Percentiles rank a stretch among this genome's conserved stretches.
Conservation (phyloP, 495 filamentous ascomycete genomes). For the Talaromyces adpressus region DNA sequence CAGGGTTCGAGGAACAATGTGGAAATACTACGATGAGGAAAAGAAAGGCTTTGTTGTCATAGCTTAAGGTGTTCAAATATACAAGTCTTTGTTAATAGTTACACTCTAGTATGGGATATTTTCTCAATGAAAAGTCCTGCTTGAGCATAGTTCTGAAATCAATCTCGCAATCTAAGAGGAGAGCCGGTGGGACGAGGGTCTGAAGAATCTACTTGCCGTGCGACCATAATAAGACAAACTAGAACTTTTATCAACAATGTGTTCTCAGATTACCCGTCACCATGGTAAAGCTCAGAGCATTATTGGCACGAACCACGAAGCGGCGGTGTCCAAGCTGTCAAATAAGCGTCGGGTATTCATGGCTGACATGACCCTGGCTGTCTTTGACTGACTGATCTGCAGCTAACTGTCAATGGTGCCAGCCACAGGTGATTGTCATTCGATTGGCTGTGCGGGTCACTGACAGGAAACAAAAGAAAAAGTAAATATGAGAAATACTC, state of each 20-base stretch:
- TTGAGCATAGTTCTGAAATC: not conserved
- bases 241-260: not conserved
- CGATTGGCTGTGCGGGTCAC: not conserved
- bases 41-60: not conserved
- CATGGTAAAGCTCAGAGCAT: not conserved
- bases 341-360: not conserved
- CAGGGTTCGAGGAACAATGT: too few species aligned
- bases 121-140: not conserved
- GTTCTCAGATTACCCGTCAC: not conserved
- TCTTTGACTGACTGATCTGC: not conserved
- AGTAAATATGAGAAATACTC: not conserved
- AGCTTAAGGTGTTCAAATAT: not conserved
- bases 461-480: not conserved
- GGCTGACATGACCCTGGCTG: not conserved
- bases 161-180: not conserved
- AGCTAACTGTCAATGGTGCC: constrained; percentile 2
- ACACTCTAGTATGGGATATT: not conserved
- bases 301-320: not conserved
- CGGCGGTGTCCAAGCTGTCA: constrained; percentile 5
- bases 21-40: not conserved
- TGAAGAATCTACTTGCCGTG: not conserved
- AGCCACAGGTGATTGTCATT: not conserved
- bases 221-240: not conserved
- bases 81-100: not conserved
- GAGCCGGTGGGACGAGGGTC: not conserved